Base-by-base conservation (phyloP, 73 alveolate genomes). In the Symbiodinium pilosum region DNA sequence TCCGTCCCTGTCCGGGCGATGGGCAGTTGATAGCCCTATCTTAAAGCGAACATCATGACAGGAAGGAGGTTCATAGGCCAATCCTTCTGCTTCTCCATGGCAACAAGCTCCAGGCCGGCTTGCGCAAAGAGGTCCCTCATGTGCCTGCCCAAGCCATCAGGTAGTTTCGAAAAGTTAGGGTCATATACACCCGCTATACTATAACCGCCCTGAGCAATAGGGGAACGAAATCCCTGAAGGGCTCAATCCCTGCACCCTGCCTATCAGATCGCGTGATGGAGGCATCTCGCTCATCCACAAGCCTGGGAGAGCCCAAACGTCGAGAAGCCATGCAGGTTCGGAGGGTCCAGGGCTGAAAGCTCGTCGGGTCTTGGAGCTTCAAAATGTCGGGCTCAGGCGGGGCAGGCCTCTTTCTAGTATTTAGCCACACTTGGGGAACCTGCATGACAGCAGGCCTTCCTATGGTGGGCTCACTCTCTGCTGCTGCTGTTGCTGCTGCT, bases 61-160 rank as follows among this genome's bases (percentile, higher is more conserved):
- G 97, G 97, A 12, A 91, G 97, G 51, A 91, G 38, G 32, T 30
- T 69, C 41, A 41, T 43, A 28, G 97, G 97, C 97, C 97, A 91
- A 36, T 68, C 88, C 77, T 71, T 36, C 88, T 91, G 97, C 20
- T 38, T 30, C 54, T 68, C n/a, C 77, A 30, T 12, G 44, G 56
- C 73, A 40, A 41, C 32, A 28, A 91, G 87, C 88, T n/a, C 28
- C 75, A 91, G 51, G n/a, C 88, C 88, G 21, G 68, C 97, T 32
- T 41, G 81, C 32, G 97, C 87, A 39, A 91, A 91, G 81, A 68
- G 40, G n/a, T n/a, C 73, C 68, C 56, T 64, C 81, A 91, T n/a
- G 54, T 36, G 28, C 56, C 87, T 11, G n/a, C n/a, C n/a, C n/a
- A n/a, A n/a, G n/a, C n/a, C n/a, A n/a, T n/a, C n/a, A n/a, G n/a